Conservation (phyloP, 2,329 filamentous ascomycete genomes). For the Exophiala bonariae region DNA sequence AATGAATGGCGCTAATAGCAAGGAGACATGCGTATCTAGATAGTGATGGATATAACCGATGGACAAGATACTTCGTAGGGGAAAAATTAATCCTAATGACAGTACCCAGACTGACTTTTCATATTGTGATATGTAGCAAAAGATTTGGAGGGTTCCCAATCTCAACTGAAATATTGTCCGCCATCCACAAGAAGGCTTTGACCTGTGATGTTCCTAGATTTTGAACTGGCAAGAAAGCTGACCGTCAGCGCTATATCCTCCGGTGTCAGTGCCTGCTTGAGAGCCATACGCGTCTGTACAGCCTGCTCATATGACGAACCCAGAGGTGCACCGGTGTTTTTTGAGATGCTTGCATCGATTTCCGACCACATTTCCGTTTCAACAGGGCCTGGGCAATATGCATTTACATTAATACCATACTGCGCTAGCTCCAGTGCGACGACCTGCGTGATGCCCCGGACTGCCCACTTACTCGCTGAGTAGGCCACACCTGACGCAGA, state of each 20-base stretch:
- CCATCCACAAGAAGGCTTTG: slow-evolving; percentile 65
- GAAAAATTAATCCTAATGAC: too few species aligned
- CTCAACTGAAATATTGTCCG: slow-evolving; percentile 34
- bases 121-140: too few species aligned
- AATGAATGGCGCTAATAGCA: background rate
- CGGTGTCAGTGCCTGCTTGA: slow-evolving; percentile 4
- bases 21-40: too few species aligned
- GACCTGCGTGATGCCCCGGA: slow-evolving; percentile 64
- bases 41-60: too few species aligned
- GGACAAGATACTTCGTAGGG: too few species aligned
- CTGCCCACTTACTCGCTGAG: slow-evolving; percentile 64
- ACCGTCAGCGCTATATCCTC: slow-evolving; percentile 13
- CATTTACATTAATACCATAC: slow-evolving; percentile 67
- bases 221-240: slow-evolving; percentile 12
- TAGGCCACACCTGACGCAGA: slow-evolving; percentile 61
- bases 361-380: slow-evolving; percentile 68
- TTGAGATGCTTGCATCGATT: slow-evolving; percentile 61
- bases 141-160: too few species aligned
- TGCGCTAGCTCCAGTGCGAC: slow-evolving; percentile 65
- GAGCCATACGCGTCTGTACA: slow-evolving; percentile 5
- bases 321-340: slow-evolving; percentile 49
- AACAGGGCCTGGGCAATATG: slow-evolving; percentile 67
- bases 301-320: slow-evolving; percentile 52
- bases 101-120: too few species aligned
- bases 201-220: slow-evolving; percentile 54